Evolutionary conservation across 192 early-diverging fungal genomes (phyloP).

Genomic region (Bifiguratus adelaidae): DNA sequence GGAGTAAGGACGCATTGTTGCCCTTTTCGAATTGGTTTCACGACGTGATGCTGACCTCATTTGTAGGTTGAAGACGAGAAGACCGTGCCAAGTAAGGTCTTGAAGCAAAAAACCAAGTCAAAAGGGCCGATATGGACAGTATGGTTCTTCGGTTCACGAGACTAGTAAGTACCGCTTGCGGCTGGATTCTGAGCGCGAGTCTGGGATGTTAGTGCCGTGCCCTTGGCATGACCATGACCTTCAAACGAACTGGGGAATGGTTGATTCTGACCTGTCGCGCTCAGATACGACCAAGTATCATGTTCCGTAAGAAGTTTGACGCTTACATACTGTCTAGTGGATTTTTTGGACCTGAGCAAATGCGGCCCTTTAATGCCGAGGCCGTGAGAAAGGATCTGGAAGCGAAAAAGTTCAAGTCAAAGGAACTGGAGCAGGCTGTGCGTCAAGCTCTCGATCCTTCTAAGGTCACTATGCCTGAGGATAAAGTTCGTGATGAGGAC

Average conservation of each 20-base stretch:
- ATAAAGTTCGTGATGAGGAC: constrained; percentile 1
- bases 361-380: constrained; percentile 18
- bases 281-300: too few species aligned
- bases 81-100: constrained; percentile 17
- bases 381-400: constrained; percentile 19
- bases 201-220: background rate
- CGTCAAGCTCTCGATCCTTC: constrained; percentile 20
- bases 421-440: constrained; percentile 19
- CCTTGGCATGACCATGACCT: background rate
- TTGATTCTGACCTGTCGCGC: background rate
- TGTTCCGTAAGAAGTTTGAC: too few species aligned
- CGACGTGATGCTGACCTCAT: too few species aligned
- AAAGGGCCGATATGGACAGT: constrained; percentile 24
- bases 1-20: background rate
- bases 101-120: constrained; percentile 23
- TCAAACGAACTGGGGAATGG: background rate
- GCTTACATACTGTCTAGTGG: constrained; percentile 8
- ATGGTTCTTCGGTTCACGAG: constrained; percentile 26
- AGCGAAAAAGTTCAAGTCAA: constrained; percentile 26
- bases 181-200: background rate
- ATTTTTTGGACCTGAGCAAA: constrained; percentile 23
- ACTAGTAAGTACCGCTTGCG: constrained; percentile 24
- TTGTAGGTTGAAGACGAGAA: constrained; percentile 26
- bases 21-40: background rate
- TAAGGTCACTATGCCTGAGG: constrained; percentile 5